Base-by-base conservation (phyloP, 2,329 filamentous ascomycete species). In the Aspergillus brunneoviolaceus region DNA sequence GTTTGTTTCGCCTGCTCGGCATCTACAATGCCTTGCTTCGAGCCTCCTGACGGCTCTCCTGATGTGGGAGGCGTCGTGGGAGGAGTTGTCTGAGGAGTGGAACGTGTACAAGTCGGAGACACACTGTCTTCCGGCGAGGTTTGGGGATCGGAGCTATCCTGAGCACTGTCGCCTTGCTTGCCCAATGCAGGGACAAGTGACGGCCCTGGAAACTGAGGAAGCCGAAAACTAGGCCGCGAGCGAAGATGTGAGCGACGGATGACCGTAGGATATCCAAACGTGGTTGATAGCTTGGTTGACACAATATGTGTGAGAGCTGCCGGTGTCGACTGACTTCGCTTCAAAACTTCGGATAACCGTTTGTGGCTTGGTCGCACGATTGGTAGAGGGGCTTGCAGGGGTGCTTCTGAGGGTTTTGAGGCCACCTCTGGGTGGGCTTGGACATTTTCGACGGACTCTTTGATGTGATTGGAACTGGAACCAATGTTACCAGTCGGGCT, bases 251-350 rank as follows among this genome's bases (percentile, higher is more conserved):
- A 65, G 54, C 76, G 76, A 53, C 69, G 77, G 51, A 79, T 75
- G 6, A 80, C 72, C 5, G 77, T 80, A 21, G 75, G 70, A 39
- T 74, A 70, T 2, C 73, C 73, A 63, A 79, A 77, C 5, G 75
- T 70, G 27, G 70, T 69, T 3, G 76, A 77, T 21, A 79, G 55
- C 59, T 70, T 77, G 42, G 70, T 71, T 1, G 77, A 75, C 11
- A 79, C 59, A 14, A 72, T 65, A 55, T 72, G 64, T 33, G 74
- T 67, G 16, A 78, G 63, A 19, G 67, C 69, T 9, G 72, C 68
- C 9, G 73, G 64, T n/a, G 60, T 69, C 11, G 72, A 70, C 10
- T 63, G 59, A 48, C 61, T 70, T 29, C 66, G 63, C 48, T 55
- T 59, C 35, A 58, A 7, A 9, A 45, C n/a, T 19, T 45, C 39